Evolutionary conservation across 768 basidiomycete species (phyloP).

Genomic region (Hericium rajendrae): DNA sequence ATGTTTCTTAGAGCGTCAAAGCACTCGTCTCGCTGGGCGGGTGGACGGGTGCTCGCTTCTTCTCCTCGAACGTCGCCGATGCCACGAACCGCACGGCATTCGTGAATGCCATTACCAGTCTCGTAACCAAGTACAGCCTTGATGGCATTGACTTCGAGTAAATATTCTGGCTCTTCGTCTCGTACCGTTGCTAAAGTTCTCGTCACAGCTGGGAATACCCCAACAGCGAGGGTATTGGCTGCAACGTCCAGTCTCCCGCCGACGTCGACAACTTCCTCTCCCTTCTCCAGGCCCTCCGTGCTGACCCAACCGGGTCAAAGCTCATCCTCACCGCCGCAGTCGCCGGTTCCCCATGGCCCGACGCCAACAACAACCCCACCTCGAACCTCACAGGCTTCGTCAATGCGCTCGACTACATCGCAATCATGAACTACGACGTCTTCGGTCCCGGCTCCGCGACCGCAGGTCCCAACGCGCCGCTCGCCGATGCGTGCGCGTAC

Average conservation of each 20-base stretch:
- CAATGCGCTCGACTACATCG: constrained; percentile 63
- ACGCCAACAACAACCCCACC: constrained; percentile 43
- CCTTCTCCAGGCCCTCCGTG: constrained; percentile 66
- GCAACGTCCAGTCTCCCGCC: constrained; percentile 50
- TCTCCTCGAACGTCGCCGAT: constrained; percentile 7
- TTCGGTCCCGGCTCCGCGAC: constrained; percentile 32
- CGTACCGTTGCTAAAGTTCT: not conserved
- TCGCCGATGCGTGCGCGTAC: constrained; percentile 67
- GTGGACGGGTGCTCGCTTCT: constrained; percentile 7
- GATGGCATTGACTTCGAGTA: constrained; percentile 12
- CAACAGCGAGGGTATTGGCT: constrained; percentile 50
- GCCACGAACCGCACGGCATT: constrained; percentile 6
- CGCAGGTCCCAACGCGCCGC: constrained; percentile 75
- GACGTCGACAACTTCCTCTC: constrained; percentile 75
- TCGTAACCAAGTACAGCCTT: constrained; percentile 1
- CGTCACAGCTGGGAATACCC: constrained; percentile 41
- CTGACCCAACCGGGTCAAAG: constrained; percentile 38
- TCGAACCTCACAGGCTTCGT: constrained; percentile 60
- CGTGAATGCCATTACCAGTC: not conserved
- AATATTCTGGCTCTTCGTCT: not conserved
- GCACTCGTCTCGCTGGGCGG: constrained; percentile 9
- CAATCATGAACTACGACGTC: constrained; percentile 65
- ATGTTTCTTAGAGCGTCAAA: constrained; percentile 4
- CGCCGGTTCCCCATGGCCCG: constrained; percentile 56
- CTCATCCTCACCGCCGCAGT: constrained; percentile 69